A percentile compares a stretch with the other conserved stretches of the same genome.
Conservation (phyloP, 345 rosid genomes). For the Populus tremula region DNA sequence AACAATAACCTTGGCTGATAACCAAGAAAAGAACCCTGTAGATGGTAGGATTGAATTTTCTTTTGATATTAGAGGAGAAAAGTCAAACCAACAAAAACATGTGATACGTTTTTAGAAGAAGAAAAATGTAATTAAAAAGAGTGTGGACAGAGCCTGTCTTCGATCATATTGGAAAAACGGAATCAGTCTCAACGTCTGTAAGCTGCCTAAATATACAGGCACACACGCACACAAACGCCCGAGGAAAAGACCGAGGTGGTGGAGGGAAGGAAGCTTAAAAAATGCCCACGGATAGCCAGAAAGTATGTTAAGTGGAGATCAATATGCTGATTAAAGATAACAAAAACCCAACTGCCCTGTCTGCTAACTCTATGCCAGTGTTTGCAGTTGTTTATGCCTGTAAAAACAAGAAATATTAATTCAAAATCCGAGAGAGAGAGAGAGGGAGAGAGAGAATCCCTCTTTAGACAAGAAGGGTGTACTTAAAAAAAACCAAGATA, state of each 20-base stretch:
- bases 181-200: no score
- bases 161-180: no score
- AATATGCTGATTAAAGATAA: constrained; percentile 66
- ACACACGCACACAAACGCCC: no score
- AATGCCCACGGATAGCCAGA: constrained; percentile 33
- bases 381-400: constrained; percentile 1
- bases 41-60: not conserved
- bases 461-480: not conserved
- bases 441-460: not conserved
- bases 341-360: constrained; percentile 77
- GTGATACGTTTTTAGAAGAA: no score
- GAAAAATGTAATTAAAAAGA: not conserved
- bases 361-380: constrained; percentile 70
- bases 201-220: no score
- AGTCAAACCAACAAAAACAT: not conserved
- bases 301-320: constrained; percentile 84
- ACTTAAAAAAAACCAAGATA: not conserved
- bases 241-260: no score
- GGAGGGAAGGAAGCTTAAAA: no score
- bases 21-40: not conserved
- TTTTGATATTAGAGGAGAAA: not conserved
- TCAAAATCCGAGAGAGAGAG: not conserved
- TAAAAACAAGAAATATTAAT: not conserved
- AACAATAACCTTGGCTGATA: not conserved
- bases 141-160: no score